phyloP scores from a whole-genome alignment of 2,329 filamentous ascomycete genomes.

The Berkeleyomyces rouxiae region DNA sequence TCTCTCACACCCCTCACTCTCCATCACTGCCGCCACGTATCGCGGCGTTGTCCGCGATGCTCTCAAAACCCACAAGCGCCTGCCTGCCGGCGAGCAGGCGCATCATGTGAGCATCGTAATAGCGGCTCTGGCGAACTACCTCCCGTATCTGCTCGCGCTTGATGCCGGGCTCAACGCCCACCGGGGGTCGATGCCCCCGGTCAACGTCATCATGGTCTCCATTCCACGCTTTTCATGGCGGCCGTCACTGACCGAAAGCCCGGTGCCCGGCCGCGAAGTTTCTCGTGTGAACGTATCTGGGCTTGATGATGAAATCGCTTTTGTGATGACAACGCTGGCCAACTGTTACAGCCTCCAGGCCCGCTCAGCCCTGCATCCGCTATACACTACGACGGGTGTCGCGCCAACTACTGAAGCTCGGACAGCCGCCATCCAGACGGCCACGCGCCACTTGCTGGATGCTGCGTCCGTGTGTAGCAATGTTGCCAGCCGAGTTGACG shows the following conservation, averaged over 20 bases:
- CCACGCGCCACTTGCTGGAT: constrained; percentile 62
- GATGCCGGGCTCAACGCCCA: constrained; percentile 49
- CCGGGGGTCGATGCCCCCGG: constrained; percentile 3
- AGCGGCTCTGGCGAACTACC: constrained; percentile 54
- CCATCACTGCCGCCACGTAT: constrained; percentile 64
- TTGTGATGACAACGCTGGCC: constrained; percentile 60
- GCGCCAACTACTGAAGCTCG: constrained; percentile 49
- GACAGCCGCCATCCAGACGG: constrained; percentile 49
- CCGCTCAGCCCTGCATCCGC: constrained; percentile 51
- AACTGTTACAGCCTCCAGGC: constrained; percentile 59
- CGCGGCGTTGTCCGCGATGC: constrained; percentile 68
- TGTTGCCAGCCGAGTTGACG: constrained; percentile 40
- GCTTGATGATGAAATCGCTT: constrained; percentile 70
- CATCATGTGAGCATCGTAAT: constrained; percentile 55
- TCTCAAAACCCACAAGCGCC: constrained; percentile 77
- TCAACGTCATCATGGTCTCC: constrained; percentile 5
- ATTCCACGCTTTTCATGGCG: constrained; percentile 65
- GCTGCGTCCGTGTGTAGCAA: constrained; percentile 66
- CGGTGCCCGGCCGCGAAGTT: constrained; percentile 46
- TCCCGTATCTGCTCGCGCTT: constrained; percentile 69
- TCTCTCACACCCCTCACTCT: constrained; percentile 75
- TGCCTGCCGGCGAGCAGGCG: constrained; percentile 54
- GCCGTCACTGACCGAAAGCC: constrained; percentile 52
- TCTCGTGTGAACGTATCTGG: constrained; percentile 53
- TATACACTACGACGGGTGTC: constrained; percentile 50